Evolutionary conservation across 768 basidiomycete genomes (phyloP), one percentile per base, ranked within the genome.

Genomic region (Mycena rosella): DNA sequence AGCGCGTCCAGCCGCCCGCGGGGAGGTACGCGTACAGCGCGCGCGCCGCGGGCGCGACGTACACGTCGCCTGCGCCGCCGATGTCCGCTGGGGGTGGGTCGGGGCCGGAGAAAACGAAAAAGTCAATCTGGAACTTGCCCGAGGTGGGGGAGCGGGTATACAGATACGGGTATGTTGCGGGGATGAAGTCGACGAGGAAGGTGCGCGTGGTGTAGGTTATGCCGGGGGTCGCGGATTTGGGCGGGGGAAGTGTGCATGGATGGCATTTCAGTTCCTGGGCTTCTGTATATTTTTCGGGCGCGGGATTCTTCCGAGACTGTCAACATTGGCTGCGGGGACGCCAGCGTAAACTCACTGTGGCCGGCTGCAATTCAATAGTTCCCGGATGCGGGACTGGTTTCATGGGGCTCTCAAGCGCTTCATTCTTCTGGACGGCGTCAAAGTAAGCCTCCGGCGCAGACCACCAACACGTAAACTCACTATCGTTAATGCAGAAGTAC

Each of bases 61-160:
- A 66, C 7, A 60, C 10, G 14, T 66, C 65, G 24, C 65, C 65
- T 24, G 24, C 34, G 13, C 40, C 24, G 15, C 57, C 58, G 24
- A 66, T 44, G 42, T 53, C 58, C 14, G 58, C 34, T 22, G 65
- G 65, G 13, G 65, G 65, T 18, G 65, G 49, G 26, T 60, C 58
- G 42, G 65, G 42, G n/a, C 65, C 65, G 1, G 58, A 30, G 32
- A 60, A 60, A 1, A 2, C 5, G 57, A 66, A 60, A 44, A 60
- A 66, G 5, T 57, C 51, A 27, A 66, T 48, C 9, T 66, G 57
- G 18, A 44, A 53, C 34, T 47, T n/a, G n/a, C 42, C 9, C 15
- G n/a, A n/a, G n/a, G n/a, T 48, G 14, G 51, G 4, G 32, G 8
- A 14, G 57, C 26, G 42, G 51, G 17, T 47, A 9, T 40, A 51